Conservation (phyloP, 192 early-diverging fungal species). For the Rhizoclosmatium globosum region DNA sequence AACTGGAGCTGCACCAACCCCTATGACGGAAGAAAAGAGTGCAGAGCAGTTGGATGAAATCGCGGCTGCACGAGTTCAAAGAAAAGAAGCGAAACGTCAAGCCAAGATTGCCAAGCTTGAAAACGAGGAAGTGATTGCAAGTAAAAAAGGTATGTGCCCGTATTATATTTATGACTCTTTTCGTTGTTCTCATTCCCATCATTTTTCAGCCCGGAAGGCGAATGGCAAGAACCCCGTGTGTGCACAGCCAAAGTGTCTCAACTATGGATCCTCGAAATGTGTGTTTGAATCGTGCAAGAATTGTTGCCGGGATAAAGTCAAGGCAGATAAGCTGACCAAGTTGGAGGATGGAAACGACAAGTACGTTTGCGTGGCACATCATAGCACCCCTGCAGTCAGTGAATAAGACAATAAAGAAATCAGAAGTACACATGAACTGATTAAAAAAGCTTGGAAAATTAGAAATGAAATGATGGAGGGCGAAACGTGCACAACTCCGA, state of each 20-base stretch:
- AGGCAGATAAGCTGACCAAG: not conserved
- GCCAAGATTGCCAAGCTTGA: not conserved
- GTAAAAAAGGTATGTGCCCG: constrained; percentile 1
- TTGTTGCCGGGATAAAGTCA: constrained; percentile 41
- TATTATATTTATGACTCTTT: not conserved
- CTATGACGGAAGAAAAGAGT: too few relatives aligned
- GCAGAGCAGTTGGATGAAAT: not conserved
- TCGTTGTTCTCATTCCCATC: not conserved
- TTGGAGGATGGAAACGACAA: constrained; percentile 5
- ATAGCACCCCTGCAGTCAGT: not conserved
- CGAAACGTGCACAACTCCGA: too few relatives aligned
- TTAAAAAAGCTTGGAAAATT: too few relatives aligned
- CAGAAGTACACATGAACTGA: too few relatives aligned
- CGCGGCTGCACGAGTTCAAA: constrained; percentile 11
- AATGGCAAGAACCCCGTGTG: constrained; percentile 36
- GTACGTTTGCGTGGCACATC: constrained; percentile 3
- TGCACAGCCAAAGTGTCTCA: constrained; percentile 34
- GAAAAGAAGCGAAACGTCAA: constrained; percentile 12
- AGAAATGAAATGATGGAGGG: too few relatives aligned
- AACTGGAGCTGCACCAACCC: not conserved
- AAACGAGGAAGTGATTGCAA: not conserved
- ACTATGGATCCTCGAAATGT: constrained; percentile 49
- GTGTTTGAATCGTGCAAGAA: constrained; percentile 44
- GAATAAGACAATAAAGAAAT: too few relatives aligned
- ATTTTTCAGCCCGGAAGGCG: constrained; percentile 13